Conservation (phyloP, 2,329 filamentous ascomycete species). For the Ophiostoma sp. region DNA sequence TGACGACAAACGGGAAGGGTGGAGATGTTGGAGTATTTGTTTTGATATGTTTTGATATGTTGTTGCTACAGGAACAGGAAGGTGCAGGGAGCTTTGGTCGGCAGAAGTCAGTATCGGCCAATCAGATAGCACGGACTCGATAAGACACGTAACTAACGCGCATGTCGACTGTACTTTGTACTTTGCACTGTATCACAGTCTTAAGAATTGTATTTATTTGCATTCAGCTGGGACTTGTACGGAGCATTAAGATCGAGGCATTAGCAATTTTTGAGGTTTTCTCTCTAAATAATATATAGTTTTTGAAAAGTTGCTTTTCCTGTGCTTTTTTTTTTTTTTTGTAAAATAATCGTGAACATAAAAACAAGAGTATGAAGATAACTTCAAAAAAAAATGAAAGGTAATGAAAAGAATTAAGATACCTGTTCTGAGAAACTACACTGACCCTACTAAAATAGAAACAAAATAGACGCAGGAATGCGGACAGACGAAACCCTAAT, state of each 20-base stretch:
- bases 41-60: slow-evolving; percentile 21
- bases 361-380: background rate
- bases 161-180: background rate
- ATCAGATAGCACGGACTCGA: slow-evolving; percentile 20
- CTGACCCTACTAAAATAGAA: background rate
- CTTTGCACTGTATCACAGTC: background rate
- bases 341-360: no score
- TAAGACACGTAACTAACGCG: slow-evolving; percentile 13
- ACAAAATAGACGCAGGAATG: background rate
- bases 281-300: no score
- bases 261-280: background rate
- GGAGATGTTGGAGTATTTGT: slow-evolving; percentile 16
- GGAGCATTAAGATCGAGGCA: background rate
- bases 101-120: background rate
- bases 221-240: background rate
- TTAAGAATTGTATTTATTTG: background rate
- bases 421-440: no score
- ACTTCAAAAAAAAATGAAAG: background rate
- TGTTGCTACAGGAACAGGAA: slow-evolving; percentile 17
- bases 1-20: slow-evolving; percentile 14
- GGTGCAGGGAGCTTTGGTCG: background rate
- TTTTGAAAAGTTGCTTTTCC: no score
- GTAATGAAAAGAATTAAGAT: background rate
- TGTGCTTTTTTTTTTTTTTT: no score
- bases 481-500: background rate